phyloP scores from a whole-genome alignment of 2,329 filamentous ascomycete species.

The Cercospora zeina region DNA sequence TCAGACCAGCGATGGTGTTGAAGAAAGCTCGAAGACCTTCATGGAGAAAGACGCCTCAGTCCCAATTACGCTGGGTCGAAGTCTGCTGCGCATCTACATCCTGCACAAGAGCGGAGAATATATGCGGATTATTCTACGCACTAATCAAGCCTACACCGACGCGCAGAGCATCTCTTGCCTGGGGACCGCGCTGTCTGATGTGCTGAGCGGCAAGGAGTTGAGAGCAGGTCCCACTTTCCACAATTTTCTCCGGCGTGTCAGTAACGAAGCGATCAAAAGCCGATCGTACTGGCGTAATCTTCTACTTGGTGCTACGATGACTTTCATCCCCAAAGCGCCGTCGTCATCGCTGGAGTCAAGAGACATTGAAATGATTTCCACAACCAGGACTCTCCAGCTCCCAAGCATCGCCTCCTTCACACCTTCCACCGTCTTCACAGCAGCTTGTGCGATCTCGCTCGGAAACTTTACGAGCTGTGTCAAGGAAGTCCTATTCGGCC shows the following conservation, averaged over 20 bases:
- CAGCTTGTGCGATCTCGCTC: conserved; percentile 12
- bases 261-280: neutral
- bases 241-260: neutral
- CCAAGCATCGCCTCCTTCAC: conserved; percentile 1
- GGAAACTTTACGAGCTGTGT: neutral
- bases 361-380: neutral
- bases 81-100: conserved; percentile 15
- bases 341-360: neutral
- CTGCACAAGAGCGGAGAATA: conserved; percentile 5
- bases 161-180: conserved; percentile 8
- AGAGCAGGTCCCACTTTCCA: neutral
- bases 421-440: conserved; percentile 10
- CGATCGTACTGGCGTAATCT: conserved; percentile 17
- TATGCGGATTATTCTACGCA: conserved; percentile 11
- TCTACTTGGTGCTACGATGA: conserved; percentile 12
- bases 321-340: neutral
- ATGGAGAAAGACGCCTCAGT: conserved; percentile 8
- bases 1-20: neutral
- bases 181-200: conserved; percentile 7
- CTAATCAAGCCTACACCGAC: conserved; percentile 15
- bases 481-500: conserved; percentile 17
- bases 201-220: conserved; percentile 5
- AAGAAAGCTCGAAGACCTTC: conserved; percentile 1
- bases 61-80: neutral
- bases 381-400: neutral